Conservation (phyloP, 1,284 basidiomycete species). For the Paramarasmius palmivorus region DNA sequence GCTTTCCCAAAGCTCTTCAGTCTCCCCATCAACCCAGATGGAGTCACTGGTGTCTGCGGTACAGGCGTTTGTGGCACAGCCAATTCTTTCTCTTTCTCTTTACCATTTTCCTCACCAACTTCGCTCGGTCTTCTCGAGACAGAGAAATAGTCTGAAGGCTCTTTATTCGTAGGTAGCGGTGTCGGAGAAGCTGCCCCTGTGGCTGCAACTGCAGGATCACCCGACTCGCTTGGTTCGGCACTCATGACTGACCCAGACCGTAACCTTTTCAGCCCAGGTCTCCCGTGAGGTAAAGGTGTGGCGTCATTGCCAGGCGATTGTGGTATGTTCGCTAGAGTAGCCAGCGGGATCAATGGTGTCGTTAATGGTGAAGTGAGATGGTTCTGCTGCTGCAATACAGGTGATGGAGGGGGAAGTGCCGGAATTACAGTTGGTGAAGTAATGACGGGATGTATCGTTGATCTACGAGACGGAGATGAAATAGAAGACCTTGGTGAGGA, state of each 20-base stretch:
- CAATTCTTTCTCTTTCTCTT: slow-evolving; percentile 13
- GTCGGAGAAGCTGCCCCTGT: slow-evolving; percentile 21
- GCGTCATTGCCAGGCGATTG: slow-evolving; percentile 28
- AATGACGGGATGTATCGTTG: slow-evolving; percentile 33
- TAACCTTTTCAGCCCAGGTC: slow-evolving; percentile 3
- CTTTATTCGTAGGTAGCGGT: not conserved
- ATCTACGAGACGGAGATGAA: not conserved
- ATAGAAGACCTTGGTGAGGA: not conserved
- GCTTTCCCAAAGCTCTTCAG: slow-evolving; percentile 75
- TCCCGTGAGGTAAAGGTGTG: slow-evolving; percentile 23
- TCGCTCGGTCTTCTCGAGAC: slow-evolving; percentile 29
- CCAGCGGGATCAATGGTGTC: slow-evolving; percentile 58
- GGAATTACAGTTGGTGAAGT: slow-evolving; percentile 65
- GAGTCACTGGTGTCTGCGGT: slow-evolving; percentile 51
- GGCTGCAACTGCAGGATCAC: slow-evolving; percentile 18
- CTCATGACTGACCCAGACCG: slow-evolving; percentile 24
- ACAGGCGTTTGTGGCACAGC: slow-evolving; percentile 35
- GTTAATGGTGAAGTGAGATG: slow-evolving; percentile 47
- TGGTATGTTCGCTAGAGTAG: slow-evolving; percentile 29
- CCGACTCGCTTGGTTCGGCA: slow-evolving; percentile 8
- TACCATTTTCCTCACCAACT: not conserved
- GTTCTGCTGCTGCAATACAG: slow-evolving; percentile 34
- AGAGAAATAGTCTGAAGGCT: slow-evolving; percentile 52
- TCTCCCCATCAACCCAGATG: slow-evolving; percentile 72
- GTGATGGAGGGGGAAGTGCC: slow-evolving; percentile 54